Evolutionary conservation across 148 eudicot genomes (phyloP), one percentile per base, ranked within the genome.

Genomic region (Oxyria digyna): DNA sequence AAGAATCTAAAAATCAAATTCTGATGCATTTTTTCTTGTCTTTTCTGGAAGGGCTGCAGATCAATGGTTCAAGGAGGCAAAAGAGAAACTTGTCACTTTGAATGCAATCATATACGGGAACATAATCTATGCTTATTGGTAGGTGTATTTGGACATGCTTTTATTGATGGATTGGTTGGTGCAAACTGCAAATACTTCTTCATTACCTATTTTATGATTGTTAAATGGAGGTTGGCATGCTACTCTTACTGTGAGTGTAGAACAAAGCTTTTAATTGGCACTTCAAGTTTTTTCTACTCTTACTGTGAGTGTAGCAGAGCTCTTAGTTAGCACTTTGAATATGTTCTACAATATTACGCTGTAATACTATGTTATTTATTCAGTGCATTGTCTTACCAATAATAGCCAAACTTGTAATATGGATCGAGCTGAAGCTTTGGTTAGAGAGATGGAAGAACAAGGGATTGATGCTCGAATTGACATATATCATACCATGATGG

Each of bases 391-490:
- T 59, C 8, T 62, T 24, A 38, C 38, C 73, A 50, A 41, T 33
- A 29, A 77, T 84, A 92, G 98, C 81, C 97, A 86, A 81, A 75
- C 69, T 15, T 80, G 80, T 74, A 78, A 86, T 72, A 84, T 94
- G 91, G 89, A 81, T 24, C 82, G 75, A 72, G 98, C 98, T 67
- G 98, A 94, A 86, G 86, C 80, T 48, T 88, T 90, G 77, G 97
- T 94, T 67, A 88, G 92, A 81, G 98, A 94, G 80, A 94, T 90
- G 98, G 98, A 94, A 80, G 97, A 90, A 78, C 90, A 87, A 78
- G 98, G 98, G 74, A 86, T 94, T 74, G 98, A 94, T 83, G 98
- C 96, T 69, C 84, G 95, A 40, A 82, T 88, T 63, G 95, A 85
- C 78, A 90, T 88, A 78, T 94, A 94, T 74, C 98, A 94, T 69